Evolutionary conservation across 2,329 filamentous ascomycete species (phyloP).

Genomic region (Colletotrichum ledebouriae): DNA sequence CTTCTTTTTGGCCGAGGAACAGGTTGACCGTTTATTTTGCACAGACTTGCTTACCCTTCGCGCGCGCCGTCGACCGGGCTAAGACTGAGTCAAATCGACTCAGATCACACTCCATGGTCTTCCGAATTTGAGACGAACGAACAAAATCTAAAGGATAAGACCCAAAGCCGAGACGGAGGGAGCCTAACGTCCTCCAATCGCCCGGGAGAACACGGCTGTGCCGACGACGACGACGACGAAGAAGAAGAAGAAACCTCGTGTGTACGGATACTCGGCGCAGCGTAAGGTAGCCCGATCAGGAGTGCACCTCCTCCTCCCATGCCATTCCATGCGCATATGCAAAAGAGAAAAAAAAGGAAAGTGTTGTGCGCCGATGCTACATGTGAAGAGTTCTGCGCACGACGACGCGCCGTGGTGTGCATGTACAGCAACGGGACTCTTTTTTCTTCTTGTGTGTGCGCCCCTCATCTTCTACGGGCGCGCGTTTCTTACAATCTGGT

Average conservation of each 20-base stretch:
- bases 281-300: neutral
- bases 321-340: neutral
- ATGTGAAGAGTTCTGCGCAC: neutral
- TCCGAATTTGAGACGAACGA: constrained; percentile 6
- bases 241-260: neutral
- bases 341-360: neutral
- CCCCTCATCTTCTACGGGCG: too few species aligned
- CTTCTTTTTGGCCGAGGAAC: too few species aligned
- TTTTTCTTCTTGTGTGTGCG: too few species aligned
- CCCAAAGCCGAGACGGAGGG: constrained; percentile 7
- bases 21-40: too few species aligned
- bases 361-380: neutral
- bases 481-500: too few species aligned
- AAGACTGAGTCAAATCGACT: too few species aligned
- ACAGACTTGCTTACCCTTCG: too few species aligned
- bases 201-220: neutral
- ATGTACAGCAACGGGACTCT: too few species aligned
- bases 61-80: neutral
- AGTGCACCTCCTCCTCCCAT: neutral
- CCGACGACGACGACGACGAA: constrained; percentile 2
- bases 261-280: constrained; percentile 5
- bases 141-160: constrained; percentile 1
- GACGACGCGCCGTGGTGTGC: constrained; percentile 11
- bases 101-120: neutral
- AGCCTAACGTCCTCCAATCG: neutral